A percentile compares a stretch with the other conserved stretches of the same genome.
Conservation (phyloP, 768 basidiomycete species). For the Tylopilus subfusipes region DNA sequence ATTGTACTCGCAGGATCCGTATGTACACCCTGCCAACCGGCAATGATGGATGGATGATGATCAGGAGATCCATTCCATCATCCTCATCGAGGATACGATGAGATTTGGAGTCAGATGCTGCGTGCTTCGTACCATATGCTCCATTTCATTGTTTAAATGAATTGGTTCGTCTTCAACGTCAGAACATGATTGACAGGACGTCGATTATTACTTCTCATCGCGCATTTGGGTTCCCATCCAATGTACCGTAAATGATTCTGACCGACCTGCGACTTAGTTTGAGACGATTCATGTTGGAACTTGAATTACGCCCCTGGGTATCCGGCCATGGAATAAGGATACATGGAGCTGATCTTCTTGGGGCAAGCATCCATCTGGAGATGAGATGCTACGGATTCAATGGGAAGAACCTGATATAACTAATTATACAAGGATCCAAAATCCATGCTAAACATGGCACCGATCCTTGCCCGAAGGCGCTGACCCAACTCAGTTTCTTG, state of each 20-base stretch:
- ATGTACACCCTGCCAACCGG: not conserved
- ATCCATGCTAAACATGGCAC: not conserved
- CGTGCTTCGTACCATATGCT: not conserved
- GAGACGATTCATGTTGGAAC: not conserved
- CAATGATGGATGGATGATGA: constrained; percentile 4
- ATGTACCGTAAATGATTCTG: not conserved
- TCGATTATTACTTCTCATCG: not conserved
- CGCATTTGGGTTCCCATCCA: not conserved
- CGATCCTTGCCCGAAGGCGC: not conserved
- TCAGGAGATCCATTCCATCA: not conserved
- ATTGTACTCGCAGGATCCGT: not conserved
- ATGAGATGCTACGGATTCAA: not conserved
- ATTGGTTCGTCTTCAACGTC: not conserved
- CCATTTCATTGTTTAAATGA: constrained; percentile 10
- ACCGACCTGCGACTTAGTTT: not conserved
- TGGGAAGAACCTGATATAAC: not conserved
- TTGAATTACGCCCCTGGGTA: not conserved
- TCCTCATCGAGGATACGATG: not conserved
- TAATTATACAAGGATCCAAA: constrained; percentile 1
- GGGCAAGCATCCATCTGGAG: not conserved
- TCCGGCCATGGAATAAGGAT: not conserved
- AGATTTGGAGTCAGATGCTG: constrained; percentile 8
- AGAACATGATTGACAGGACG: not conserved
- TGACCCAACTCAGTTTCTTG: constrained; percentile 1
- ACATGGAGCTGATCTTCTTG: not conserved